A percentile compares a stretch with the other conserved stretches of the same genome.
Conservation (phyloP, 2,329 filamentous ascomycete genomes). For the Juglanconis juglandina region DNA sequence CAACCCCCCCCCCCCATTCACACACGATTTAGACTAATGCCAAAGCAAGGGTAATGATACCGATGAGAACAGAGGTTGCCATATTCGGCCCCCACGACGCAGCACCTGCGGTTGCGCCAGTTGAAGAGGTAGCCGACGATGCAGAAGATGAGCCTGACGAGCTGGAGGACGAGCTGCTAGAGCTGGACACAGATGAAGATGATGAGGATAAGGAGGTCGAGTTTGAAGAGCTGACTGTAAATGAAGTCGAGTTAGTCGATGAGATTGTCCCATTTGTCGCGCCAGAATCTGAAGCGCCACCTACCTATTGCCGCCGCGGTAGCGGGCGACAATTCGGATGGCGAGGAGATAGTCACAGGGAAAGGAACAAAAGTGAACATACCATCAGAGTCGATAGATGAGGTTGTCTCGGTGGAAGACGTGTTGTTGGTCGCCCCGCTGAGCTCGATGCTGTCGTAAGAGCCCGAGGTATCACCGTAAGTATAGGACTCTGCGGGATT, state of each 20-base stretch:
- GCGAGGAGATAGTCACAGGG: neutral
- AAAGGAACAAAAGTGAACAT: neutral
- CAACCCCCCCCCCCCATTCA: too few relatives aligned
- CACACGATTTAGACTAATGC: too few relatives aligned
- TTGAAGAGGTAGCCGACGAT: neutral
- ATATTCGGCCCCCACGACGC: neutral
- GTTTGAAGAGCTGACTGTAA: constrained; percentile 16
- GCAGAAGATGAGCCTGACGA: neutral
- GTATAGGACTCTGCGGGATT: constrained; percentile 39
- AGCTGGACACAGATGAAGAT: neutral
- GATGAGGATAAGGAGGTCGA: constrained; percentile 3
- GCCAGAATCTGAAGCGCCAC: neutral
- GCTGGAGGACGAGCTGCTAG: neutral
- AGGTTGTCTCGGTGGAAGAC: constrained; percentile 8
- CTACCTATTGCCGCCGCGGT: neutral
- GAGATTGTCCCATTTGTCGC: constrained; percentile 2
- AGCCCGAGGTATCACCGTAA: constrained; percentile 39
- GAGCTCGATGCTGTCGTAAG: constrained; percentile 40
- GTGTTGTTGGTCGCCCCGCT: constrained; percentile 16
- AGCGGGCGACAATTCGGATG: neutral
- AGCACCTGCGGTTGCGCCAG: neutral
- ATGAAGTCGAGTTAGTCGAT: constrained; percentile 15
- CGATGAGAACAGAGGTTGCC: neutral
- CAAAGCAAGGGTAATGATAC: too few relatives aligned
- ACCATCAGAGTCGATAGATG: neutral